Base-by-base conservation (phyloP, 1,284 basidiomycete genomes). In the Mycena citricolor region DNA sequence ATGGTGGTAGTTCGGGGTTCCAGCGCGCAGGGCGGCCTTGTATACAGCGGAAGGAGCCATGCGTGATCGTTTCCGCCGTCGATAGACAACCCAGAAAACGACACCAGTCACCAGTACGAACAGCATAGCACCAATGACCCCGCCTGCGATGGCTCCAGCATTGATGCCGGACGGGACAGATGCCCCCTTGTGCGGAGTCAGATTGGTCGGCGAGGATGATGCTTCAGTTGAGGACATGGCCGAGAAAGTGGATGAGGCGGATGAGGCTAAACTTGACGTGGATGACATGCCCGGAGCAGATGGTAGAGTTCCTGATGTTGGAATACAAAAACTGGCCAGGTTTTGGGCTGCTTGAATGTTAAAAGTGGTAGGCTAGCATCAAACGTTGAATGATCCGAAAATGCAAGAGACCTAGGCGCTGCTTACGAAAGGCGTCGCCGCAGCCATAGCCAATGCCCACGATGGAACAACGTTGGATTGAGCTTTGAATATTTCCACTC, bases 81-180 rank as follows among this genome's bases (percentile, higher is more conserved):
- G 37, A 17, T 58, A 14, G 45, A 64, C 55, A 53, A 61, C 65
- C 31, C 55, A 50, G 5, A 56, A 20, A 11, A 51, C 39, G 5
- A 49, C 61, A 8, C 33, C 57, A n/a, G n/a, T n/a, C 1, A 66
- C 45, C 5, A 68, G 37, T 20, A 64, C 72, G n/a, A n/a, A n/a
- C n/a, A n/a, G n/a, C n/a, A n/a, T n/a, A n/a, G n/a, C n/a, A 23
- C 72, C 73, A 8, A 74, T 59, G 5, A 71, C 62, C 19, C 63
- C 64, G 8, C 64, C 63, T 6, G 56, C 63, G 14, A 68, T 62
- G 3, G 61, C 54, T 13, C 69, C 69, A 3, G 30, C 47, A 13
- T 39, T 24, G 16, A 34, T 21, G 17, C 8, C 29, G 32, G 28
- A 4, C 24, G 26, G 37, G 28, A 32, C 21, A 19, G 43, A 32